phyloP scores from a whole-genome alignment of 257 asterid species.

The Solanum verrucosum region DNA sequence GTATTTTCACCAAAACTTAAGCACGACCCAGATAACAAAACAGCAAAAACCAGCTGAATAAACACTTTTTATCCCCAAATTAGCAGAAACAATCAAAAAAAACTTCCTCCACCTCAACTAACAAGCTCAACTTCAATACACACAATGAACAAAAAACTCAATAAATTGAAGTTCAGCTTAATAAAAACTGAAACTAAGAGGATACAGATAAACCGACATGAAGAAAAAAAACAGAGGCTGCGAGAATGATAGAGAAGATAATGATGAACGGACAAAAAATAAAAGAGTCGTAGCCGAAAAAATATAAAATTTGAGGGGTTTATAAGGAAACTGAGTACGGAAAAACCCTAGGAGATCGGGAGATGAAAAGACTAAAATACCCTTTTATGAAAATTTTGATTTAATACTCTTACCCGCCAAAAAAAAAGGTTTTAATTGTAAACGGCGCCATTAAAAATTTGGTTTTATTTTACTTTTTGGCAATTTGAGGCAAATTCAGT shows the following conservation, averaged over 20 bases:
- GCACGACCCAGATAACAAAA: not conserved
- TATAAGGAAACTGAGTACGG: conserved; percentile 17
- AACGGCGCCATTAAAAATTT: conserved; percentile 2
- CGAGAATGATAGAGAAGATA: not conserved
- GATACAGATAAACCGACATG: conserved; percentile 11
- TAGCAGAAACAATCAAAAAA: not conserved
- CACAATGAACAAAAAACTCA: not conserved
- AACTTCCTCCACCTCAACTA: not conserved
- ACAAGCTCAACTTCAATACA: not conserved
- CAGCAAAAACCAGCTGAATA: not conserved
- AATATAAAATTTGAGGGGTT: not conserved
- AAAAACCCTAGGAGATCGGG: conserved; percentile 69
- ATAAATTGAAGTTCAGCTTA: conserved; percentile 7
- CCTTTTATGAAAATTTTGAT: not conserved
- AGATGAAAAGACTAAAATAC: conserved; percentile 40
- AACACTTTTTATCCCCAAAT: not conserved
- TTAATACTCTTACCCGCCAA: not conserved
- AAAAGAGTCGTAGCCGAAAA: conserved; percentile 25
- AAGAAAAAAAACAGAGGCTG: not conserved
- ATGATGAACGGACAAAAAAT: conserved; percentile 4
- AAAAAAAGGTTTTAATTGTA: not conserved
- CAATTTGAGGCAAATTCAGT: not conserved
- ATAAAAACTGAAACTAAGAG: not conserved
- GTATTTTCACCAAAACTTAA: not conserved
- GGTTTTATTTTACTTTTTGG: not conserved